Base-by-base conservation (phyloP, 169 alveolate species). In the Plasmodium coatneyi region DNA sequence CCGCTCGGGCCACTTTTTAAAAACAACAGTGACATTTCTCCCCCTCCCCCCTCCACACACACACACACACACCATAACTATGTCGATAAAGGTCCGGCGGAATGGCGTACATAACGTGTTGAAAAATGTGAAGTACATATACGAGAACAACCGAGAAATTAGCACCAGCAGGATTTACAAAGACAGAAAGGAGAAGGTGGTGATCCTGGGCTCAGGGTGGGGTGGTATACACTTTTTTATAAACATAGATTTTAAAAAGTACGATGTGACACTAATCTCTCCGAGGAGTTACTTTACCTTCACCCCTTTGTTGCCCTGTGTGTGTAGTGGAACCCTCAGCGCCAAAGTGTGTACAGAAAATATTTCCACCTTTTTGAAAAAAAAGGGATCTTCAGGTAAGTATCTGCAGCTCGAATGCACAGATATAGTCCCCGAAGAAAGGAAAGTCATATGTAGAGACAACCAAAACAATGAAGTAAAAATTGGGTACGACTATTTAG, bases 191-290 rank as follows among this genome's bases (percentile, higher is more conserved):
- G 94, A 89, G 32, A 84, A 92, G 60, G 94, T 96, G n/a, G 96
- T 96, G 2, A 84, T 96, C 54, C 81, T 95, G 39, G 97, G 97
- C 0, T 91, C 97, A 6, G 97, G 97, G n/a, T 96, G 97, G 97
- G 84, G 97, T 16, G 95, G 97, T 5, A 52, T 96, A 5, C 90
- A 90, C 54, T 95, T 96, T 43, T 80, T 95, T 74, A 86, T 93
- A 78, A 92, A 92, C 41, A 72, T 96, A 1, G 96, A 95, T 80
- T 94, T 94, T 41, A 71, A 71, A 46, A 96, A 96, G 86, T 96
- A 82, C 82, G 97, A 96, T 86, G 92, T 95, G 32, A 93, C 94
- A 3, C 87, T 96, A 34, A 87, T 96, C 32, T 96, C 97, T 2
- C 97, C 97, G n/a, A 74, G 97, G 60, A 96, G 94, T 92, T 95